A percentile compares a stretch with the other conserved stretches of the same genome.
These are phyloP conservation scores for Ilyonectria mors-panacis DNA, from an alignment of 2,329 filamentous ascomycete genomes.

Conservation along the genomic window DNA sequence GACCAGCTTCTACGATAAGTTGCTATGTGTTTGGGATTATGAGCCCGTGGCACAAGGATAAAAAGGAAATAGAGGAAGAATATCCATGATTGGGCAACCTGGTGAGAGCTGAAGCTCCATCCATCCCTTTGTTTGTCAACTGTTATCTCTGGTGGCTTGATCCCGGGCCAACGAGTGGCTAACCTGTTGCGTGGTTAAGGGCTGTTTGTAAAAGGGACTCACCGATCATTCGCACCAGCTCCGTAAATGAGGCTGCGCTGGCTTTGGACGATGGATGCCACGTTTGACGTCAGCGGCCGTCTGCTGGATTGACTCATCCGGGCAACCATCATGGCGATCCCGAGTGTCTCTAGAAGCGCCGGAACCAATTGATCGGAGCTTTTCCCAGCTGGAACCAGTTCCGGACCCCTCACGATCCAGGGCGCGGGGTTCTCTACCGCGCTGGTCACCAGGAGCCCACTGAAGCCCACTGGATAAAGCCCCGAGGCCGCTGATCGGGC, in stretches of 20 bases:
- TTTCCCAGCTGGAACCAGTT: conserved; percentile 10
- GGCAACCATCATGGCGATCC: conserved; percentile 18
- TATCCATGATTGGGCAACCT: neutral
- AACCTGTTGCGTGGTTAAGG: neutral
- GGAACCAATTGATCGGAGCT: conserved; percentile 26
- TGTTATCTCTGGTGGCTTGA: conserved; percentile 14
- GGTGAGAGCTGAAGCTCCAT: neutral
- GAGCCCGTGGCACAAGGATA: conserved; percentile 12
- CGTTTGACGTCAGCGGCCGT: conserved; percentile 13
- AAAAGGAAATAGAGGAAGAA: neutral
- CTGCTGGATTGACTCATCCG: conserved; percentile 19
- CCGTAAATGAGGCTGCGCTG: neutral
- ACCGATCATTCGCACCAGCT: neutral
- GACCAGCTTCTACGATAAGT: conserved; percentile 83
- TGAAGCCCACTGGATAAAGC: conserved; percentile 2
- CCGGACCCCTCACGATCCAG: conserved; percentile 2
- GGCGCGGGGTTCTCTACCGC: neutral
- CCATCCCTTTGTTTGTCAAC: conserved; percentile 4
- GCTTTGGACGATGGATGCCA: conserved; percentile 6
- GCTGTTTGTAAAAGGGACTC: neutral
- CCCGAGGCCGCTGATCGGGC: conserved; percentile 22
- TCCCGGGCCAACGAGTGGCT: neutral
- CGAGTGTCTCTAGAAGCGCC: neutral
- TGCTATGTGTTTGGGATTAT: conserved; percentile 77
- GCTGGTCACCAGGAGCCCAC: neutral